Percentiles rank a stretch among this genome's conserved stretches.
Evolutionary conservation across 2,329 filamentous ascomycete species (phyloP).

Genomic region (Lachnellula willkommii): DNA sequence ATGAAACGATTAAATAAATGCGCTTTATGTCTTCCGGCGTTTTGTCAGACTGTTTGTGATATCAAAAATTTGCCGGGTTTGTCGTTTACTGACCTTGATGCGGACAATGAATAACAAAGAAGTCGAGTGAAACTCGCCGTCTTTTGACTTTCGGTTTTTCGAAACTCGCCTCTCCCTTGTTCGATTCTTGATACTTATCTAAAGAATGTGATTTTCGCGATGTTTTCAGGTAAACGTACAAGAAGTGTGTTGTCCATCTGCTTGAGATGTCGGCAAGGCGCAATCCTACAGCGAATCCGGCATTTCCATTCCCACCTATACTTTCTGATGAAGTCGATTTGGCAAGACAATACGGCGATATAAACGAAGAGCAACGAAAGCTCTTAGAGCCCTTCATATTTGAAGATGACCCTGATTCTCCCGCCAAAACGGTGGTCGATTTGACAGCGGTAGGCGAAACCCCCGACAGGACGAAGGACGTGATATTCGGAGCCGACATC

Average conservation of each 20-base stretch:
- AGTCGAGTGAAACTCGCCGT: neutral
- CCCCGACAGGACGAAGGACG: neutral
- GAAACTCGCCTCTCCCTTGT: neutral
- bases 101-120: neutral
- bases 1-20: neutral
- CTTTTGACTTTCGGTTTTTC: neutral
- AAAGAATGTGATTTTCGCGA: neutral
- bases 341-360: neutral
- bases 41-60: neutral
- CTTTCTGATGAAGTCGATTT: neutral
- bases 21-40: neutral
- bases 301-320: neutral
- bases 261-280: neutral
- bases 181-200: neutral
- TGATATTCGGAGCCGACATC: neutral
- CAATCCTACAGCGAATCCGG: neutral
- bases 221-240: neutral
- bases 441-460: neutral
- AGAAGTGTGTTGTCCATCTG: neutral
- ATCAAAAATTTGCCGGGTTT: neutral
- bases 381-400: neutral
- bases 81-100: neutral
- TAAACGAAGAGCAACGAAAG: neutral
- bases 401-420: neutral
- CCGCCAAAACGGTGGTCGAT: neutral